Percentiles rank a stretch among this genome's conserved stretches.
Conservation (phyloP, 1,139 yeast genomes). For the Magnusiomyces clavatus region DNA sequence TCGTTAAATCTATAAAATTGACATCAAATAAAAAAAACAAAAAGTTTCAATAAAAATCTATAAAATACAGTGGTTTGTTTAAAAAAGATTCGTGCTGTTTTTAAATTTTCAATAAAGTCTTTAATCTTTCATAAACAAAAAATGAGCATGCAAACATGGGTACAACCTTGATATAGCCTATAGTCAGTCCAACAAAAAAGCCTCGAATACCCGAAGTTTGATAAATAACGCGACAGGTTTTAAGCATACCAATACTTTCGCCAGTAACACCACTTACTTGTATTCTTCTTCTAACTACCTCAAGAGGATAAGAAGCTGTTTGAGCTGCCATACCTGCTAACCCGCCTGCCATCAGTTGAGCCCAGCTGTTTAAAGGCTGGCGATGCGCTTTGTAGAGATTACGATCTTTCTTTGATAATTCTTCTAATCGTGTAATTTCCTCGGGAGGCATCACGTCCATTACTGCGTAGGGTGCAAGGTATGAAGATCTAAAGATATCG, state of each 20-base stretch:
- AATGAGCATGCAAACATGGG: constrained; percentile 98
- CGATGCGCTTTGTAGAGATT: constrained; percentile 19
- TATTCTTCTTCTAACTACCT: constrained; percentile 88
- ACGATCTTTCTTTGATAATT: constrained; percentile 9
- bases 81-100: too few relatives aligned
- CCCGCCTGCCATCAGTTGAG: constrained; percentile 92
- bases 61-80: too few relatives aligned
- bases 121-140: constrained; percentile 85
- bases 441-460: constrained; percentile 14
- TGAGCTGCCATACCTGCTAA: constrained; percentile 91
- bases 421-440: constrained; percentile 2
- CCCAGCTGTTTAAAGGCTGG: constrained; percentile 69
- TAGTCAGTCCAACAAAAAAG: constrained; percentile 85
- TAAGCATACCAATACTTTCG: constrained; percentile 31
- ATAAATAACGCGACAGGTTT: constrained; percentile 43
- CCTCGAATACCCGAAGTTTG: constrained; percentile 72
- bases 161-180: constrained; percentile 88
- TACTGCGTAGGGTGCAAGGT: constrained; percentile 52
- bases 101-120: constrained; percentile 55
- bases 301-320: constrained; percentile 95
- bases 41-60: too few relatives aligned
- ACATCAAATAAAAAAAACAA: too few relatives aligned
- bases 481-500: constrained; percentile 63
- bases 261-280: constrained; percentile 51
- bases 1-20: too few relatives aligned